Evolutionary conservation across 352 stramenopile species (phyloP).

Genomic region (Globisporangium lucens): DNA sequence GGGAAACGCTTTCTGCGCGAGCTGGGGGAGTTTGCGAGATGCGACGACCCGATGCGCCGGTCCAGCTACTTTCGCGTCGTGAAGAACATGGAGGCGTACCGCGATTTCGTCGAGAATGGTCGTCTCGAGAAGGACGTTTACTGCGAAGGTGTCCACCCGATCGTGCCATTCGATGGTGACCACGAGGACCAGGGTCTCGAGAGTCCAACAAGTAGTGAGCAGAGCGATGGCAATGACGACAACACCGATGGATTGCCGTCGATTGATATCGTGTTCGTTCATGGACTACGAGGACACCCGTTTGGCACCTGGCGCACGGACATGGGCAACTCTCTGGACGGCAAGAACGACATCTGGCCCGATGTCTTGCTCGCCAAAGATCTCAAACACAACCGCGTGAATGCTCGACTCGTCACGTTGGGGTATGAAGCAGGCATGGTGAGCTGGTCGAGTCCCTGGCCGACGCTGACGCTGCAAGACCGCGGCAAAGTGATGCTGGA

Average conservation of each 20-base stretch:
- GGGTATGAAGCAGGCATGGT: constrained; percentile 84
- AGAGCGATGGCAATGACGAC: no score
- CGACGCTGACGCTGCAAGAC: constrained; percentile 75
- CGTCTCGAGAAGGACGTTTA: constrained; percentile 49
- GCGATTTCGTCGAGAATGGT: constrained; percentile 36
- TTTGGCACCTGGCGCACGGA: constrained; percentile 82
- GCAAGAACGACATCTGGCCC: constrained; percentile 68
- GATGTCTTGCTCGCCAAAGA: constrained; percentile 64
- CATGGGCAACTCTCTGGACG: constrained; percentile 58
- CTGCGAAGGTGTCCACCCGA: constrained; percentile 74
- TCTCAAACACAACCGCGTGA: constrained; percentile 36
- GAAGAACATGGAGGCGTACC: constrained; percentile 60
- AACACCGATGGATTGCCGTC: constrained; percentile 8
- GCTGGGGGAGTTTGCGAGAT: constrained; percentile 38
- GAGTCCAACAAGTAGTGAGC: not conserved
- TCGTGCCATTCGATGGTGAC: constrained; percentile 31
- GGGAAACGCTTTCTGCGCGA: constrained; percentile 41
- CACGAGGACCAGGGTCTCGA: not conserved
- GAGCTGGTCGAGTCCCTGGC: constrained; percentile 84
- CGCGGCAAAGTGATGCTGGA: constrained; percentile 68
- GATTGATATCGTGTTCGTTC: constrained; percentile 82
- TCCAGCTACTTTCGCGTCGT: constrained; percentile 76
- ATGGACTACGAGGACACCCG: constrained; percentile 74
- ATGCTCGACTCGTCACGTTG: constrained; percentile 64
- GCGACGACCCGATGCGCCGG: constrained; percentile 60